Percentiles rank a stretch among this genome's conserved stretches.
Conservation (phyloP, 2,329 filamentous ascomycete species). For the Fusarium sacchari region DNA sequence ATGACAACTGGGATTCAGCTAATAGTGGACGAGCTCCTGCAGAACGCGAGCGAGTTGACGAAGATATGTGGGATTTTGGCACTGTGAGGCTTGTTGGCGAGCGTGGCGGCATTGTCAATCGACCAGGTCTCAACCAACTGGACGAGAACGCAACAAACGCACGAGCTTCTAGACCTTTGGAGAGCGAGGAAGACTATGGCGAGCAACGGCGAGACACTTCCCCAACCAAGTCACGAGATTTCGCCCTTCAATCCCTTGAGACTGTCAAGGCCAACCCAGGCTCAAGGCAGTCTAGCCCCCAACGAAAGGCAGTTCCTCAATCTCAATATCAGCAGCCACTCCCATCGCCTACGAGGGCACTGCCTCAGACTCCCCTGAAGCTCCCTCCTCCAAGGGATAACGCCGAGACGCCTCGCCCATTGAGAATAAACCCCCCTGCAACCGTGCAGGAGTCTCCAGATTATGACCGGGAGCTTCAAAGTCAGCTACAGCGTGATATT, state of each 20-base stretch:
- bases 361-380: constrained; percentile 58
- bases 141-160: constrained; percentile 85
- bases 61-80: constrained; percentile 98
- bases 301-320: constrained; percentile 62
- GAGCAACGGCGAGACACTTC: constrained; percentile 62
- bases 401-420: constrained; percentile 59
- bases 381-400: constrained; percentile 42
- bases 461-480: constrained; percentile 69
- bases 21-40: constrained; percentile 62
- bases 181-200: constrained; percentile 61
- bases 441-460: constrained; percentile 64
- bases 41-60: constrained; percentile 69
- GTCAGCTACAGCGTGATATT: constrained; percentile 72
- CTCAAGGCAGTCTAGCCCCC: constrained; percentile 69
- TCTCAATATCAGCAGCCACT: constrained; percentile 27
- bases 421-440: constrained; percentile 58
- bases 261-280: constrained; percentile 64
- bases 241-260: constrained; percentile 57
- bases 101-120: constrained; percentile 64
- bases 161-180: constrained; percentile 65
- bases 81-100: constrained; percentile 86
- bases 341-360: constrained; percentile 66
- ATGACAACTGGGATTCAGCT: constrained; percentile 66
- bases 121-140: constrained; percentile 74
- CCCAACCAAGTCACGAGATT: constrained; percentile 63